Conservation (phyloP, 768 basidiomycete genomes). For the Phlebiopsis flavidoalba region DNA sequence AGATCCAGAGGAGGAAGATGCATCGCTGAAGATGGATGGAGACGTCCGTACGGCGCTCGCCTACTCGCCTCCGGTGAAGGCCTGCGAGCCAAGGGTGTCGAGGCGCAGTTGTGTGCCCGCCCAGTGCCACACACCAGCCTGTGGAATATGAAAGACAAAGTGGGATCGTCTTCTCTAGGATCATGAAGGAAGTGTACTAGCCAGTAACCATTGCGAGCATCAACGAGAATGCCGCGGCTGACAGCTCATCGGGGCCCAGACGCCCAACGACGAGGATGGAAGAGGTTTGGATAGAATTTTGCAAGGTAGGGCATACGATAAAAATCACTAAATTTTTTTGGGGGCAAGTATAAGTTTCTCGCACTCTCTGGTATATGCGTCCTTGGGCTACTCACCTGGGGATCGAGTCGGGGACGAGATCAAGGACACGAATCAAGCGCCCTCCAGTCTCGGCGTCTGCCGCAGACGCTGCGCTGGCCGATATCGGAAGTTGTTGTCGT, state of each 20-base stretch:
- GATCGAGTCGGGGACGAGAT: conserved; percentile 51
- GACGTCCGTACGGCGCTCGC: conserved; percentile 52
- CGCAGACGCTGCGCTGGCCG: conserved; percentile 5
- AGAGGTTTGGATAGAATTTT: conserved; percentile 68
- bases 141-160: conserved; percentile 20
- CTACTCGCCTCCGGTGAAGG: conserved; percentile 61
- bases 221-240: conserved; percentile 65
- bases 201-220: conserved; percentile 81
- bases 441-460: conserved; percentile 13
- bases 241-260: conserved; percentile 65
- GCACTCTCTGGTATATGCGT: background rate
- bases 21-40: conserved; percentile 72
- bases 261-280: conserved; percentile 61
- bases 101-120: conserved; percentile 76
- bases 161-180: conserved; percentile 44
- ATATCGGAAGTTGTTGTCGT: conserved; percentile 13
- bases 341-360: background rate
- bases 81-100: conserved; percentile 74
- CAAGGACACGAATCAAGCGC: conserved; percentile 42
- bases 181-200: conserved; percentile 37
- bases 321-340: conserved; percentile 41
- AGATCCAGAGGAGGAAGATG: conserved; percentile 54
- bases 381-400: conserved; percentile 40
- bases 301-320: conserved; percentile 68
- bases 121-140: conserved; percentile 77